Evolutionary conservation across 1,284 basidiomycete genomes (phyloP).

Genomic region (Anthracocystis walkeri): DNA sequence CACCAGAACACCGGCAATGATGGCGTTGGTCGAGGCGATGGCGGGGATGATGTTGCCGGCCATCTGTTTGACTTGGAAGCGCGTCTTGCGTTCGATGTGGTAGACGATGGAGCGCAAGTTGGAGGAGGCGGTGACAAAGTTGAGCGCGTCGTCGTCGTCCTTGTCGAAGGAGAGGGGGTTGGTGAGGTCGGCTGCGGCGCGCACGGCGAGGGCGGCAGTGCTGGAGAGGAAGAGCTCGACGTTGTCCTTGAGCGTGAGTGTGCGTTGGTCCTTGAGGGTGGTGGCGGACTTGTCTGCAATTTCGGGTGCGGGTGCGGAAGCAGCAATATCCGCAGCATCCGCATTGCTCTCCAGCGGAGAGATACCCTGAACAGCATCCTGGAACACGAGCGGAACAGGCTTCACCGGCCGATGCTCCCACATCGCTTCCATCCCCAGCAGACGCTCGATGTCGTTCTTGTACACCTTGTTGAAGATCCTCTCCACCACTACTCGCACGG

Average conservation of each 20-base stretch:
- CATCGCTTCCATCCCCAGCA: constrained; percentile 97
- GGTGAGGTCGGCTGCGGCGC: constrained; percentile 77
- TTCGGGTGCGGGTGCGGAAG: neutral
- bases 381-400: constrained; percentile 85
- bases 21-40: constrained; percentile 98
- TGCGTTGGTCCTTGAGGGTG: constrained; percentile 59
- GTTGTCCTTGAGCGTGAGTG: constrained; percentile 57
- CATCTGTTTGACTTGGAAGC: constrained; percentile 99
- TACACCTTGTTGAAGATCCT: constrained; percentile 92
- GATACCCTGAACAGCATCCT: constrained; percentile 73
- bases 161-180: constrained; percentile 90
- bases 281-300: neutral
- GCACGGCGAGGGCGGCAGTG: constrained; percentile 80
- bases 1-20: constrained; percentile 92
- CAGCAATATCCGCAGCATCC: neutral
- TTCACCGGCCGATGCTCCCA: constrained; percentile 84
- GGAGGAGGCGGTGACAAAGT: constrained; percentile 93
- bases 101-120: constrained; percentile 93
- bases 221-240: constrained; percentile 72
- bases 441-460: constrained; percentile 84
- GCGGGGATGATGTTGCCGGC: constrained; percentile 96
- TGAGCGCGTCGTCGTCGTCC: constrained; percentile 94
- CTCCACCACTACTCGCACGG: constrained; percentile 75
- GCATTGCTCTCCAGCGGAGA: constrained; percentile 2
- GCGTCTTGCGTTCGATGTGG: constrained; percentile 85